These are phyloP conservation scores for Ophiocordyceps australis DNA, from an alignment of 2,329 filamentous ascomycete species.

Conservation along the genomic window DNA sequence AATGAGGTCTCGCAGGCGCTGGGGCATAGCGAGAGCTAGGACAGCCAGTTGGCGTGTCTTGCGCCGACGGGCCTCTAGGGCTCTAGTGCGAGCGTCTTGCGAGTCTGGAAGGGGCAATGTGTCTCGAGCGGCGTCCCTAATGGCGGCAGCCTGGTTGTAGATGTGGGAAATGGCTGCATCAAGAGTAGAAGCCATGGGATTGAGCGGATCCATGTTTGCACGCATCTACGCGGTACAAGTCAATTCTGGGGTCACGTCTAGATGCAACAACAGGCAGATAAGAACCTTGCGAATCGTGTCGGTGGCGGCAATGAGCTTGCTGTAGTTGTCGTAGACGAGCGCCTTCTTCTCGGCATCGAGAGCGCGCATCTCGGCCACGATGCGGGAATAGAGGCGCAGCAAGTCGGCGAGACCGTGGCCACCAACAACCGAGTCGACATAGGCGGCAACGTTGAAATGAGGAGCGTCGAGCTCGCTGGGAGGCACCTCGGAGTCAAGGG, in stretches of 20 bases:
- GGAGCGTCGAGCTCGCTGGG: conserved; percentile 55
- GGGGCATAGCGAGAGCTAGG: conserved; percentile 44
- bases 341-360: conserved; percentile 94
- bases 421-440: conserved; percentile 42
- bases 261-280: no score
- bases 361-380: conserved; percentile 68
- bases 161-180: conserved; percentile 60
- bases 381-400: conserved; percentile 48
- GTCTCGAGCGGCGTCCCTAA: conserved; percentile 30
- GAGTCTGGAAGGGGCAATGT: conserved; percentile 27
- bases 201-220: conserved; percentile 62
- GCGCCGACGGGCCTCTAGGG: conserved; percentile 14
- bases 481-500: conserved; percentile 38
- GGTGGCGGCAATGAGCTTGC: conserved; percentile 87
- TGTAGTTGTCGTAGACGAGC: conserved; percentile 96
- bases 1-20: conserved; percentile 37
- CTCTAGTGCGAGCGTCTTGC: conserved; percentile 14
- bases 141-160: conserved; percentile 39
- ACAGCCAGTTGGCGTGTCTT: conserved; percentile 36
- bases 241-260: background rate
- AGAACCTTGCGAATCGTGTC: conserved; percentile 72
- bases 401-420: conserved; percentile 49
- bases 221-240: conserved; percentile 45
- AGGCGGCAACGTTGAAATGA: conserved; percentile 55
- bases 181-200: conserved; percentile 54